phyloP scores from a whole-genome alignment of 129 eudicot species.

The Saposhnikovia divaricata region DNA sequence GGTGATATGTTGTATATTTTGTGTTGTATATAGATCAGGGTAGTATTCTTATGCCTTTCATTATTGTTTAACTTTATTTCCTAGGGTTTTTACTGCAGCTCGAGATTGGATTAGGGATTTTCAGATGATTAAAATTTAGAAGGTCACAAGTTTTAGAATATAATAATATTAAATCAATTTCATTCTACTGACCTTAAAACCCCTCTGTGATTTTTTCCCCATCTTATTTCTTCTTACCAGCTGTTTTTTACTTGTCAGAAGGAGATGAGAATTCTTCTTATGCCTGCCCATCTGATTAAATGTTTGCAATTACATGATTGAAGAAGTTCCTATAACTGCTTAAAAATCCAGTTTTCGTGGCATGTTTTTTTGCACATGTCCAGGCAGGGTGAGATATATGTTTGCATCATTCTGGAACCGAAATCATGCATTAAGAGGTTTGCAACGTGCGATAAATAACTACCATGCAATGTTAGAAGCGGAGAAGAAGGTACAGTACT shows the following conservation, averaged over 20 bases:
- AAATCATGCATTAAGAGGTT: conserved; percentile 70
- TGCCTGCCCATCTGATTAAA: background rate
- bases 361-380: conserved; percentile 5
- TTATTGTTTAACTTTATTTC: background rate
- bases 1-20: background rate
- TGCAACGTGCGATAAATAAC: conserved; percentile 70
- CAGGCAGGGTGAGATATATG: conserved; percentile 95
- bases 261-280: background rate
- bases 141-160: background rate
- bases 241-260: background rate
- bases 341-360: background rate
- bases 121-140: background rate
- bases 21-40: background rate
- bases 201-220: background rate
- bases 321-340: background rate
- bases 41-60: background rate
- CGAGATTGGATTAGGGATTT: background rate
- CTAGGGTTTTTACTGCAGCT: background rate
- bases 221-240: background rate
- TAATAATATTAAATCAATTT: background rate
- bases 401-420: conserved; percentile 99
- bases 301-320: background rate
- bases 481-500: conserved; percentile 68
- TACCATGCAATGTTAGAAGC: conserved; percentile 73
- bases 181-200: background rate